Percentiles rank a stretch among this genome's conserved stretches.
These are phyloP conservation scores for Medicago ruthenica DNA, from an alignment of 306 rosid species.

Conservation along the genomic window DNA sequence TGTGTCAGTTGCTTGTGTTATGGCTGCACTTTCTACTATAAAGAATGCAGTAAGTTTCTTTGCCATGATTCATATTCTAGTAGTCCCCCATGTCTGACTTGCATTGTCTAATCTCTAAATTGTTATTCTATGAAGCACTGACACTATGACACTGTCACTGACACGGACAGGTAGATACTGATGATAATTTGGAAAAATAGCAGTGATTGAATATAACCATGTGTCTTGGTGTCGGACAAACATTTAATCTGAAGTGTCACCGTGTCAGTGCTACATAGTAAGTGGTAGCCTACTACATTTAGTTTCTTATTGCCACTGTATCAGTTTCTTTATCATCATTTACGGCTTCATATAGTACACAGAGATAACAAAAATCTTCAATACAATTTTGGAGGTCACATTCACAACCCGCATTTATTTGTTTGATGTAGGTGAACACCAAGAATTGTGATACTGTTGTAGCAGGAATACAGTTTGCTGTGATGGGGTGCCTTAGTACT, in stretches of 20 bases:
- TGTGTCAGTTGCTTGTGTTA: constrained; percentile 79
- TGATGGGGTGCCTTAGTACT: constrained; percentile 86
- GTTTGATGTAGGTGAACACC: constrained; percentile 60
- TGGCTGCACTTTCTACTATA: constrained; percentile 74
- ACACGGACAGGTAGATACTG: neutral
- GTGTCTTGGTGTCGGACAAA: neutral
- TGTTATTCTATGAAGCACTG: neutral
- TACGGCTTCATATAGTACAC: neutral
- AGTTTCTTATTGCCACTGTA: neutral
- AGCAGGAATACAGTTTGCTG: constrained; percentile 70
- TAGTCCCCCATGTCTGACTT: neutral
- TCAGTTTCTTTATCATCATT: neutral
- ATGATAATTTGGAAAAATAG: neutral
- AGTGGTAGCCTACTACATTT: neutral
- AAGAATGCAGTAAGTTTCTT: constrained; percentile 60
- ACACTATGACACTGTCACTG: too few species aligned
- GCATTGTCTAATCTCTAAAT: constrained; percentile 5
- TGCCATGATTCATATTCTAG: constrained; percentile 6
- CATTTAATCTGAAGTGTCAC: neutral
- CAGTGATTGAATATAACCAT: neutral
- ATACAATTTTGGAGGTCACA: too few species aligned
- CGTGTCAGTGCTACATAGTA: neutral
- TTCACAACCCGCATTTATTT: constrained; percentile 34
- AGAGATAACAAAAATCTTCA: neutral
- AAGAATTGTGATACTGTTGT: constrained; percentile 59